Evolutionary conservation across 2,329 filamentous ascomycete species (phyloP), one percentile per base, ranked within the genome.

Genomic region (Didymella exigua): DNA sequence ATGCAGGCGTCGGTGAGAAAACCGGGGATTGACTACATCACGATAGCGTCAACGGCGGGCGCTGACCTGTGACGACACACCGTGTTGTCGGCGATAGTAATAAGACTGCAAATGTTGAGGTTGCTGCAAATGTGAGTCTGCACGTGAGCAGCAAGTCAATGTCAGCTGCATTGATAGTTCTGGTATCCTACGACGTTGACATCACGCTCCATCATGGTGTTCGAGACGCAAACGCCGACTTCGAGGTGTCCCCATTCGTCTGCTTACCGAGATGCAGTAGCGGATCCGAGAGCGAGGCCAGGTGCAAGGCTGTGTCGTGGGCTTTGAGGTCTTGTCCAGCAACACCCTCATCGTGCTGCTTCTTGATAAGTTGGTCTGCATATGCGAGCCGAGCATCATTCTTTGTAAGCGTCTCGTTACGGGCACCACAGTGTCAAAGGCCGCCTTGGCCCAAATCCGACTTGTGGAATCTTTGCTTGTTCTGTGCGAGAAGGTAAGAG

Each of bases 31-130:
- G 46, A 33, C 60, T 49, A 33, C 36, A 57, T 42, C 45, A 54
- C 58, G 55, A 66, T 59, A 60, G 49, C 59, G 51, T 55, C 50
- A 65, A 65, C 63, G 60, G 65, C 52, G 21, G 40, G 24, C 41
- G 40, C 26, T 33, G 29, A 21, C 10, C 14, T 43, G 27, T 23
- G 10, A 24, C 13, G 40, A 43, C 27, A 33, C 14, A 33, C 3
- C 16, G n/a, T n/a, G n/a, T n/a, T n/a, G 29, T 30, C 13, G 5
- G 7, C 29, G 10, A 14, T 7, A 30, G 4, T 30, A 4, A 30
- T 13, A 30, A 30, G 24, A 26, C 24, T 26, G 5, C 24, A 9
- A 5, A 26, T 5, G 9, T 5, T 9, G 24, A 26, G 24, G 24
- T n/a, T n/a, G n/a, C n/a, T 26, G 24, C 24, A 26, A 26, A 5